Conservation (phyloP, 2,329 filamentous ascomycete species). For the Fusarium lateritium region DNA sequence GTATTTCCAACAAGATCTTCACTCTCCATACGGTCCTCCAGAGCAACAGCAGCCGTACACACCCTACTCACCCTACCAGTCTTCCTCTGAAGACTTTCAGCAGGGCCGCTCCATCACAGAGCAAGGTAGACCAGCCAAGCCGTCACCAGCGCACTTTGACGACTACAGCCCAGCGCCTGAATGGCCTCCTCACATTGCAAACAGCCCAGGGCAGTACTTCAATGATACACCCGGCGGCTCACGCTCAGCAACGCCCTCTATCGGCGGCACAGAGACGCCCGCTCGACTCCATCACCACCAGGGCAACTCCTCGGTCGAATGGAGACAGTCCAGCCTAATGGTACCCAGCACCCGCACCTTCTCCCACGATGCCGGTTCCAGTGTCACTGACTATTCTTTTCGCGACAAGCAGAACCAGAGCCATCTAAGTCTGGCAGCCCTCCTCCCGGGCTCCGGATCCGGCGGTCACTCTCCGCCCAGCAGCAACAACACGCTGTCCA, state of each 20-base stretch:
- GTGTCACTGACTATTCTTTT: conserved; percentile 40
- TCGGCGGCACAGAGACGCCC: conserved; percentile 48
- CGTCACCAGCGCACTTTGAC: conserved; percentile 40
- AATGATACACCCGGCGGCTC: conserved; percentile 45
- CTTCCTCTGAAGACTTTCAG: conserved; percentile 41
- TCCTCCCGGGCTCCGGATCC: conserved; percentile 52
- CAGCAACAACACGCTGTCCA: conserved; percentile 46
- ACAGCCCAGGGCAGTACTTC: conserved; percentile 46
- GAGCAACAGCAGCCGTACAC: conserved; percentile 22
- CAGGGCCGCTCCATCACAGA: conserved; percentile 50
- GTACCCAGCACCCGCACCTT: conserved; percentile 40
- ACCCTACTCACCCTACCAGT: conserved; percentile 42
- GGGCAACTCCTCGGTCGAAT: conserved; percentile 49
- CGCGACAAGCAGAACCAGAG: conserved; percentile 57
- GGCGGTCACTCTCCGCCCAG: conserved; percentile 25
- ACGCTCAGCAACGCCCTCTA: conserved; percentile 48
- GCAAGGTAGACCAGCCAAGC: conserved; percentile 36
- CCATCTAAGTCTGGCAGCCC: conserved; percentile 58
- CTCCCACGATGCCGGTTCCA: conserved; percentile 30
- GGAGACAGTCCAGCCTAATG: conserved; percentile 51
- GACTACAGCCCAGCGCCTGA: conserved; percentile 45
- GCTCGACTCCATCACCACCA: conserved; percentile 32
- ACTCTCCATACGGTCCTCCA: conserved; percentile 44
- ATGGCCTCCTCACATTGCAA: conserved; percentile 45
- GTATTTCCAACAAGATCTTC: conserved; percentile 41